phyloP scores from a whole-genome alignment of 192 early-diverging fungal species.

The Borealophlyctis nickersoniae region DNA sequence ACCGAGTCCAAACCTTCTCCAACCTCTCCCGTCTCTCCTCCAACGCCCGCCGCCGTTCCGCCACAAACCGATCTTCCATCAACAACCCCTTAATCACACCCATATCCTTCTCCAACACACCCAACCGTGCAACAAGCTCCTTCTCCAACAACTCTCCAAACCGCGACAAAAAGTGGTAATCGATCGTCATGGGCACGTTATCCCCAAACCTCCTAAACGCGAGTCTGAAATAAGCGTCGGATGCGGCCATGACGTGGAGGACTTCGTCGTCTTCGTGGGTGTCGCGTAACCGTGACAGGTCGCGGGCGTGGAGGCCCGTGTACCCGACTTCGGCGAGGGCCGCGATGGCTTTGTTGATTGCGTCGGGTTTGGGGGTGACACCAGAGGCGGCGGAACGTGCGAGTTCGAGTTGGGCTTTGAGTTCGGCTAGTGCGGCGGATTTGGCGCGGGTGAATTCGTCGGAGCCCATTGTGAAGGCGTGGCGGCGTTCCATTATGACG shows the following conservation, averaged over 20 bases:
- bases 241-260: slow-evolving; percentile 39
- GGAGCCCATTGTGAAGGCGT: slow-evolving; percentile 43
- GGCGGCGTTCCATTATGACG: slow-evolving; percentile 39
- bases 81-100: slow-evolving; percentile 27
- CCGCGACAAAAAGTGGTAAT: slow-evolving; percentile 38
- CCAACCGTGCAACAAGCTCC: slow-evolving; percentile 38
- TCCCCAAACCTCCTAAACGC: slow-evolving; percentile 32
- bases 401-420: slow-evolving; percentile 31
- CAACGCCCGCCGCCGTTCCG: slow-evolving; percentile 27
- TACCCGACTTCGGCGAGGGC: slow-evolving; percentile 41
- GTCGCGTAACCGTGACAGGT: slow-evolving; percentile 27
- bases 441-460: slow-evolving; percentile 38
- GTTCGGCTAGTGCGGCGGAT: slow-evolving; percentile 26
- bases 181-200: slow-evolving; percentile 39
- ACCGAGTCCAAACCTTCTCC: slow-evolving; percentile 34
- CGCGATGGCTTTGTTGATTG: slow-evolving; percentile 35
- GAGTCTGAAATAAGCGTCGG: slow-evolving; percentile 37
- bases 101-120: slow-evolving; percentile 37
- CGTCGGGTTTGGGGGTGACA: slow-evolving; percentile 11
- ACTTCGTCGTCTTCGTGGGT: slow-evolving; percentile 33
- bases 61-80: slow-evolving; percentile 37
- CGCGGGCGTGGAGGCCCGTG: slow-evolving; percentile 32
- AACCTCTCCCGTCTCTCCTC: slow-evolving; percentile 35
- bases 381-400: slow-evolving; percentile 12
- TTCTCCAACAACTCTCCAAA: slow-evolving; percentile 42